Percentiles rank a stretch among this genome's conserved stretches.
Evolutionary conservation across 805 yeast species (phyloP).

Genomic region (Yarrowia bubula): DNA sequence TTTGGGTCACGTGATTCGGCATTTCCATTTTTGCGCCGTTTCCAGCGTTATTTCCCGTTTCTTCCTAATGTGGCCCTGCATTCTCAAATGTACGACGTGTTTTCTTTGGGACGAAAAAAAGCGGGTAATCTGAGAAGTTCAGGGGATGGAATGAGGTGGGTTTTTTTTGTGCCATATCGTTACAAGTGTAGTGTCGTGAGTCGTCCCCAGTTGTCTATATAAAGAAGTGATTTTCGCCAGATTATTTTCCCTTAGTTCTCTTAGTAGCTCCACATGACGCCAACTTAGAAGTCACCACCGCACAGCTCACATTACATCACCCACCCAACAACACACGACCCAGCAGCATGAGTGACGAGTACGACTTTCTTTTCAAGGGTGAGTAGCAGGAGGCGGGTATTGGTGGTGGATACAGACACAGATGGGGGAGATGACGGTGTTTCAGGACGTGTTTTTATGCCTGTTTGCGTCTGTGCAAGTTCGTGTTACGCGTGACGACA

Average conservation of each 20-base stretch:
- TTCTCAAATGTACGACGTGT: constrained; percentile 11
- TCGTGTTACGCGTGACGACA: no score
- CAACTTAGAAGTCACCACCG: constrained; percentile 24
- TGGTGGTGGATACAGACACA: background rate
- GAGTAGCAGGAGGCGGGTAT: no score
- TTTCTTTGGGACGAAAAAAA: background rate
- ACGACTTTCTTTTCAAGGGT: constrained; percentile 85
- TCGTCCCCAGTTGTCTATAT: background rate
- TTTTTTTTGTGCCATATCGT: background rate
- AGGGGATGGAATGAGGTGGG: no score
- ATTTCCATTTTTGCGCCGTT: no score
- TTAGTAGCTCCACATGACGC: background rate
- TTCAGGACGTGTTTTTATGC: no score
- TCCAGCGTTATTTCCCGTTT: no score
- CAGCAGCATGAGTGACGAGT: constrained; percentile 55
- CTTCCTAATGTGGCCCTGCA: background rate
- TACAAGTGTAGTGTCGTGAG: background rate
- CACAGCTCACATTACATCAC: constrained; percentile 10
- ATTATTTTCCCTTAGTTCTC: background rate
- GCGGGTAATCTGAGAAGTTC: background rate
- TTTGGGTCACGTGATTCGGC: no score
- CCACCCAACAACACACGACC: constrained; percentile 9
- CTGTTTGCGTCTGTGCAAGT: background rate
- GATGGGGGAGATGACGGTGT: background rate
- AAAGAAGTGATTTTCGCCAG: background rate